Evolutionary conservation across 169 alveolate genomes (phyloP), one percentile per base, ranked within the genome.

Genomic region (Cryptosporidium baileyi): DNA sequence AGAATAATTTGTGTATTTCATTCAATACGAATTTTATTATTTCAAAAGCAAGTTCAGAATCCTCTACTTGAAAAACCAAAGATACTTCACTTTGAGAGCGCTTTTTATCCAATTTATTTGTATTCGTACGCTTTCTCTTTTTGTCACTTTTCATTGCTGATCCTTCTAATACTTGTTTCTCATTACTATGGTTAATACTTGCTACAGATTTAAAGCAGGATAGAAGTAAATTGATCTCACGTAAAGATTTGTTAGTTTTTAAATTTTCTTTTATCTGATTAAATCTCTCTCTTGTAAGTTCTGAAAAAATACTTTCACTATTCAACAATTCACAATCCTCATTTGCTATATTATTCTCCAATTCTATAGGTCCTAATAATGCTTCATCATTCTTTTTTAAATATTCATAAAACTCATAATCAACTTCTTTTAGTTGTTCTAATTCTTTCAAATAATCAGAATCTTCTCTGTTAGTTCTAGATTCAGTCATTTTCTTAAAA

Each of bases 181-280:
- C 63, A 24, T 22, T 17, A 1, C 49, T 6, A 17, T 54, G 30
- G 54, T 74, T 74, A 1, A 74, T 54, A 28, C 22, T 74, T 4
- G 85, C 57, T 54, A 74, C 85, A 7, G 85, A 74, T 24, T 43
- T 34, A 59, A 74, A 74, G 30, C 85, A 74, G 19, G 36, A 24
- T 3, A 74, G n/a, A 8, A 74, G 54, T 11, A 74, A 32, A n/a
- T 34, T 38, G 28, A 74, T 17, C 11, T 43, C 45, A 17, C 36
- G 41, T 30, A 74, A n/a, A 8, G 67, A 74, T 6, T 54, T 57
- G 2, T 7, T 74, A 1, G 67, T 32, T 11, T 38, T 36, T 19
- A 57, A n/a, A 28, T 7, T 34, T 32, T 65, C 34, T 24, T 4
- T 49, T 32, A 65, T 65, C 28, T 45, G 28, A 9, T 26, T 26